Conservation (phyloP, 345 rosid species). For the Balakata baccata region DNA sequence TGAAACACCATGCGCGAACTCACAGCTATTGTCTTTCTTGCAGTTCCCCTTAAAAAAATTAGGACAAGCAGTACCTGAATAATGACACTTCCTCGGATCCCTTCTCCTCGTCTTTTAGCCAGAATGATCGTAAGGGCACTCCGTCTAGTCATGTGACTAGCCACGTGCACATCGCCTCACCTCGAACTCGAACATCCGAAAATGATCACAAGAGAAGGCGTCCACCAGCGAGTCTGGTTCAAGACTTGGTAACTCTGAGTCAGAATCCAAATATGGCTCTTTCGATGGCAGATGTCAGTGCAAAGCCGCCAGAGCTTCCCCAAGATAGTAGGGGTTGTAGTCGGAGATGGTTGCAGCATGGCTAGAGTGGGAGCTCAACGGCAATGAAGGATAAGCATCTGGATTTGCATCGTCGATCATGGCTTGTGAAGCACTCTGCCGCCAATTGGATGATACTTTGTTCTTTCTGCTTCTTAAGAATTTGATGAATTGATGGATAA, state of each 20-base stretch:
- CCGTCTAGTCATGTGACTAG: conserved; percentile 91
- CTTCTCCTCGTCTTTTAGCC: conserved; percentile 87
- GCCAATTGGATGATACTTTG: no score
- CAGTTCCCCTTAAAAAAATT: conserved; percentile 78
- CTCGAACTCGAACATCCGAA: conserved; percentile 90
- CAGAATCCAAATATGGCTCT: conserved; percentile 50
- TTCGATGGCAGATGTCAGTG: conserved; percentile 59
- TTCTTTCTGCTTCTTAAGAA: no score
- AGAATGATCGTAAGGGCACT: conserved; percentile 93
- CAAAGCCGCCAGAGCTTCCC: conserved; percentile 54
- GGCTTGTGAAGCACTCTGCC: no score
- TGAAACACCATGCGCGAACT: conserved; percentile 90
- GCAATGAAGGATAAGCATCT: conserved; percentile 31
- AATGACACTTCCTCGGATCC: conserved; percentile 72
- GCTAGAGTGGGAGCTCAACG: conserved; percentile 14
- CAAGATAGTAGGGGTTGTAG: conserved; percentile 36
- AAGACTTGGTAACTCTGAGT: conserved; percentile 40
- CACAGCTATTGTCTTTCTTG: conserved; percentile 69
- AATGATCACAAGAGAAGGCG: conserved; percentile 74
- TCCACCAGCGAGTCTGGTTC: conserved; percentile 53
- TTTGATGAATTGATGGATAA: no score
- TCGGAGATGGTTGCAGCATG: conserved; percentile 28
- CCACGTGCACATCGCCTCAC: conserved; percentile 79
- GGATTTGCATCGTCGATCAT: conserved; percentile 42
- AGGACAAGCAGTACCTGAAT: conserved; percentile 84